Base-by-base conservation (phyloP, 257 asterid genomes). In the Leptodermis oblonga region DNA sequence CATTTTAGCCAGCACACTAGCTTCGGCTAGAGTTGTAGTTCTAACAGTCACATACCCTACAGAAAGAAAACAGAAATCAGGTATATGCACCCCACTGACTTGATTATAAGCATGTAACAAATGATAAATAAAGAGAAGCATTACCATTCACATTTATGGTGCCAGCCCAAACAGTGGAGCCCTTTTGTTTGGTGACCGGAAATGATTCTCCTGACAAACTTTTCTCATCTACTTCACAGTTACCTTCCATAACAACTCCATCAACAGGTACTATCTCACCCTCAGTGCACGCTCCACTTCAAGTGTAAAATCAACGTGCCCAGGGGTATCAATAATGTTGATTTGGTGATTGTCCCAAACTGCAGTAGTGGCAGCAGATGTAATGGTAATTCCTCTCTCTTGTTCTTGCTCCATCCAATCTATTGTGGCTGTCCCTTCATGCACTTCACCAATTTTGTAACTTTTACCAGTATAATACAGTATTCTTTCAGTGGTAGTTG, bases 321-420 rank as follows among this genome's bases (percentile, higher is more conserved):
- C 97, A 1, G 99, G 99, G 33, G 99, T 94, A 73, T 93, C 97
- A 8, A 93, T 90, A 62, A 93, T 93, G 87, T 93, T 93, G n/a
- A 93, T 93, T 7, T 97, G 85, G 69, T 93, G 97, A 67, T 93
- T 87, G 92, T 90, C 75, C 99, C 99, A 93, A 56, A 83, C 83
- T 0, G 99, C 85, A 52, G 99, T 93, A 51, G 97, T 93, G 42
- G 99, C 96, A 60, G 97, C 97, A 41, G 99, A 93, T 18, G 99
- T 93, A 65, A 93, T 93, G 43, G 96, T 90, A 36, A 93, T 93
- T 56, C 99, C 97, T 77, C 99, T 80, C 79, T 93, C 99, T 70
- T 93, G 99, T 74, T 93, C 99, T 76, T 90, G 99, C 84, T 93
- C 99, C 99, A 93, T 93, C 99, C 99, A 93, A 80, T 93, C 99